Conservation (phyloP, 768 basidiomycete genomes). For the Cytidiella melzeri region DNA sequence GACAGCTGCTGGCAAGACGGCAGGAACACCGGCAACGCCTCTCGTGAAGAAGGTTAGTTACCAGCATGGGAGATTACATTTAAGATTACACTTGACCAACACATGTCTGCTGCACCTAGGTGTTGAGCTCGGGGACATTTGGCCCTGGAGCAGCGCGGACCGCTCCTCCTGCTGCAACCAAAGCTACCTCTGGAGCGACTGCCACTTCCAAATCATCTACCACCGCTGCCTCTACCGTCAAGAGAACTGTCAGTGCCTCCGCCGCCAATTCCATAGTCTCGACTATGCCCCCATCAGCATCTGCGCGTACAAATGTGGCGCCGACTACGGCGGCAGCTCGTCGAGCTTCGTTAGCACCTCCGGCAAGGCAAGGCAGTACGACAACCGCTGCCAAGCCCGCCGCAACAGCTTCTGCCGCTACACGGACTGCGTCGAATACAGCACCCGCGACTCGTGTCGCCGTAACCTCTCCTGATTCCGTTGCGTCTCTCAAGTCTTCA, state of each 20-base stretch:
- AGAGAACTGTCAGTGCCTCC: slow-evolving; percentile 34
- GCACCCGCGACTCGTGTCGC: slow-evolving; percentile 16
- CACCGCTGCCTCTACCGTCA: slow-evolving; percentile 23
- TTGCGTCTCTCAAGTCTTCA: slow-evolving; percentile 11
- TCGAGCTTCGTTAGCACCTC: slow-evolving; percentile 17
- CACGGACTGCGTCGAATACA: slow-evolving; percentile 20
- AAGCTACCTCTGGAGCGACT: slow-evolving; percentile 30
- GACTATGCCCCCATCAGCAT: slow-evolving; percentile 16
- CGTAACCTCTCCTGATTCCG: slow-evolving; percentile 15
- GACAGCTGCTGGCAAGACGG: slow-evolving; percentile 38
- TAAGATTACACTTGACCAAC: slow-evolving; percentile 19
- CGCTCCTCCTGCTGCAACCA: slow-evolving; percentile 33
- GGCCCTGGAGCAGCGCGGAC: slow-evolving; percentile 48
- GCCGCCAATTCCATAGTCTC: slow-evolving; percentile 34
- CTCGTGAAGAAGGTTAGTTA: slow-evolving; percentile 62
- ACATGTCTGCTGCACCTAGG: slow-evolving; percentile 33
- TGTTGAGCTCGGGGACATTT: slow-evolving; percentile 62
- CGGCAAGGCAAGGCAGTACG: slow-evolving; percentile 11
- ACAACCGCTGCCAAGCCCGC: slow-evolving; percentile 9
- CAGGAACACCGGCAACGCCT: slow-evolving; percentile 42
- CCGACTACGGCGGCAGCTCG: slow-evolving; percentile 17
- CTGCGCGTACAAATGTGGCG: slow-evolving; percentile 22
- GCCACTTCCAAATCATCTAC: slow-evolving; percentile 5
- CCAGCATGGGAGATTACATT: slow-evolving; percentile 14
- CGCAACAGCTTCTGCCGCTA: slow-evolving; percentile 15